Base-by-base conservation (phyloP, 495 filamentous ascomycete genomes). In the Neurospora tetraspora region DNA sequence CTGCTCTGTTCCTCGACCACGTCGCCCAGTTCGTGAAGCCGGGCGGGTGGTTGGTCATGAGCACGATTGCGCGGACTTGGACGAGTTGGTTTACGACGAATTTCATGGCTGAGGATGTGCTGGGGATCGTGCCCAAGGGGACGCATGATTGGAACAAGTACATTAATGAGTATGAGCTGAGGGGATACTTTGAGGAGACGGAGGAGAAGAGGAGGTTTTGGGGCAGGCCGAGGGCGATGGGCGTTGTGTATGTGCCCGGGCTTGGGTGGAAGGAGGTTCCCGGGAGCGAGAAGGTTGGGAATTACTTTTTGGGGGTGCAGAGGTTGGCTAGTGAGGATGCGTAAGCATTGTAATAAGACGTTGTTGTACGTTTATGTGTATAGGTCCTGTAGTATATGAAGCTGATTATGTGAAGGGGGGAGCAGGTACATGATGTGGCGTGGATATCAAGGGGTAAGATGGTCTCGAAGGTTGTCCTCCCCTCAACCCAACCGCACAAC, bases 71-170 rank as follows among this genome's bases (percentile, higher is more conserved):
- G 38, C 83, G 96, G 73, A 96, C 92, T 16, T 90, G 92, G 86
- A 89, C 88, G 68, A 94, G 91, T 65, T 99, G 92, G 90, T 73
- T 97, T 4, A 92, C 93, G 20, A 99, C 97, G 23, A 97, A 97
- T 76, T 79, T 98, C 34, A 86, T 98, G 70, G 96, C 96, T 0
- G 96, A 99, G 82, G 94, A 96, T 82, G 81, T 98, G 5, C 80
- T 97, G 68, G 83, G 92, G 23, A 90, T 98, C 72, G 96, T 99
- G 72, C 96, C 96, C 27, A 87, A 87, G 70, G 96, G 96, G 0
- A 98, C 96, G 70, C 96, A 99, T 80, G 94, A 98, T 77, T 99
- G 96, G 96, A 83, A 83, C 18, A 97, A 98, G 80, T 99, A 98
- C 80, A 89, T 99, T 36, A 96, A 97, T 78, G 92, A 91, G 76